Base-by-base conservation (phyloP, 2,329 filamentous ascomycete species). In the Cordyceps cateniannulata region DNA sequence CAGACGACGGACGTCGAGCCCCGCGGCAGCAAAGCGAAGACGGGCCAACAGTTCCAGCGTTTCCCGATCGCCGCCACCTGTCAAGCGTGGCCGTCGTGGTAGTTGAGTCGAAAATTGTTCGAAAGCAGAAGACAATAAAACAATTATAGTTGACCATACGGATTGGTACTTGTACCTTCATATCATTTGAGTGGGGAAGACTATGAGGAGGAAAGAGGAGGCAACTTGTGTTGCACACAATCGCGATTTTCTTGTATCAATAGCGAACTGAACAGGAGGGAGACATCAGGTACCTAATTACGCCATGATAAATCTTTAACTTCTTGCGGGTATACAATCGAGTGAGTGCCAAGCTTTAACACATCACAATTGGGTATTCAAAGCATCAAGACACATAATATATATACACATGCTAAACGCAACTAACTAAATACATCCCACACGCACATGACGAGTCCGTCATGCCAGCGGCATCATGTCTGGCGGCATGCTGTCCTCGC, bases 61-160 rank as follows among this genome's bases (percentile, higher is more conserved):
- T 24, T 72, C 70, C 22, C 62, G 67, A 51, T 72, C 70, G 27
- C 70, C 70, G 40, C 69, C 70, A 9, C 70, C 70, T 10, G 62
- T 69, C 65, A 72, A 72, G 61, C 69, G 69, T 44, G 70, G 69
- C 45, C 65, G 71, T 48, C 67, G 67, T n/a, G 66, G 65, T 35
- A 68, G 65, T 56, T 70, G 62, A 68, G 48, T n/a, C n/a, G 16
- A n/a, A n/a, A 7, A 14, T 32, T 27, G 9, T 8, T 35, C 24
- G 47, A 50, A 25, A 20, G 44, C 2, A 35, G 52, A 14, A 20
- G 40, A 56, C 52, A 51, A 49, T 25, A 55, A 3, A 32, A 55
- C 16, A 57, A 25, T 16, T 24, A 38, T 51, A 24, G 10, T 32
- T 52, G 25, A 4, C 10, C 40, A 20, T 55, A 45, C 20, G 20